Evolutionary conservation across 805 yeast species (phyloP), one percentile per base, ranked within the genome.

Genomic region (Saturnispora ahearnii): DNA sequence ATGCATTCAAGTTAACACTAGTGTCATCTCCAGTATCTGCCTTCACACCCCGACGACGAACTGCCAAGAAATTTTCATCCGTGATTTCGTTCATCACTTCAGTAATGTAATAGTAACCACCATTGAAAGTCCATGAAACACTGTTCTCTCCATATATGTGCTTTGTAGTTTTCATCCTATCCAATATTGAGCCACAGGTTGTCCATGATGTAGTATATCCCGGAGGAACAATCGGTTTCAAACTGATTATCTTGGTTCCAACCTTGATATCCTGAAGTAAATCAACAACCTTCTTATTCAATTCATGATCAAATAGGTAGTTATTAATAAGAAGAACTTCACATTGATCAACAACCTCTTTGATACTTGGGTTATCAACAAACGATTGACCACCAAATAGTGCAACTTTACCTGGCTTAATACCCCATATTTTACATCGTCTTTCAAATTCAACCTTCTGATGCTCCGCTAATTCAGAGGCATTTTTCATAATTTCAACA

Each of bases 121-220:
- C 88, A 44, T 85, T 87, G 5, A 82, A 81, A 0, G 96, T 88
- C 97, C 97, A 89, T 44, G 95, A 84, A 8, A 90, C 96, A 41
- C 89, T 78, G 49, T 81, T 79, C 48, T 77, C 76, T 15, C 77
- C 81, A 55, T 88, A 82, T 59, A 76, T 75, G 54, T 71, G 79
- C 56, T 77, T 78, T 49, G 78, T 78, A 4, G 87, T 88, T 40
- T 69, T 69, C 50, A 88, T 70, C 57, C 81, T 72, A 59, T 82
- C 87, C 54, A 87, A 68, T 12, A 87, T 75, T 33, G 79, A 73
- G 15, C 71, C 78, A 12, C 72, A 62, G 52, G 18, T 76, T 74
- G 31, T 79, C 75, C 51, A 70, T n/a, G 77, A 69, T 22, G 86
- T 78, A 37, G 78, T 76, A 59, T 84, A 82, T 15, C 93, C 81